Conservation (phyloP, 441 rosid species). For the Melastoma candidum region DNA sequence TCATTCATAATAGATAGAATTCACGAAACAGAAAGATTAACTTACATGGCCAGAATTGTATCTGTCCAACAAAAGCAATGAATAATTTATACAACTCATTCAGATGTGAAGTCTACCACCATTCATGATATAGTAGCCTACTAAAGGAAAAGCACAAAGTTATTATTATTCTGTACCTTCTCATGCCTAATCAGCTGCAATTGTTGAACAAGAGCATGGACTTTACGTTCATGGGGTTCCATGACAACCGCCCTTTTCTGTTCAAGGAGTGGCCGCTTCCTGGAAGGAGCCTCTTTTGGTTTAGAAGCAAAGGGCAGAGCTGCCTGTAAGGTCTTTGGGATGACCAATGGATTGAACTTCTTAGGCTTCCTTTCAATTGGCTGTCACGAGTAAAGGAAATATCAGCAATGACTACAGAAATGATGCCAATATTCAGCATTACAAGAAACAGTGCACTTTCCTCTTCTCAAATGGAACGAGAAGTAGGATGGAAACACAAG, state of each 20-base stretch:
- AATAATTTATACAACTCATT: too few species aligned
- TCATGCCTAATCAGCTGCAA: constrained; percentile 37
- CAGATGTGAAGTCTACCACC: too few species aligned
- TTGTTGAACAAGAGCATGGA: constrained; percentile 47
- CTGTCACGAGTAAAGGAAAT: constrained; percentile 23
- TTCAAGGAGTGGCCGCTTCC: constrained; percentile 42
- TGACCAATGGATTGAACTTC: constrained; percentile 69
- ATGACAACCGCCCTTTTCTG: constrained; percentile 63
- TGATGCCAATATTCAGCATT: not conserved
- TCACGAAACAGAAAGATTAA: too few species aligned
- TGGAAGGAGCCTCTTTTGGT: constrained; percentile 51
- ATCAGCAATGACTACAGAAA: constrained; percentile 6
- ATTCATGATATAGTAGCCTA: too few species aligned
- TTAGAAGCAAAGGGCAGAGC: constrained; percentile 69
- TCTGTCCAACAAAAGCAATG: too few species aligned
- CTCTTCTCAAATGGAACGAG: too few species aligned
- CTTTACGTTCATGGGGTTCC: constrained; percentile 59
- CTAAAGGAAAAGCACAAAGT: too few species aligned
- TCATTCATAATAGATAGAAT: too few species aligned
- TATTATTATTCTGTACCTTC: constrained; percentile 33
- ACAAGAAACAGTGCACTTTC: not conserved
- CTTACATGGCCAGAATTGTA: too few species aligned
- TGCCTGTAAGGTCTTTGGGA: constrained; percentile 58
- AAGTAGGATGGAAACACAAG: not conserved
- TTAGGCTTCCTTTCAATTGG: constrained; percentile 60